Evolutionary conservation across 768 basidiomycete genomes (phyloP), one percentile per base, ranked within the genome.

Genomic region (Arthromyces matolae): DNA sequence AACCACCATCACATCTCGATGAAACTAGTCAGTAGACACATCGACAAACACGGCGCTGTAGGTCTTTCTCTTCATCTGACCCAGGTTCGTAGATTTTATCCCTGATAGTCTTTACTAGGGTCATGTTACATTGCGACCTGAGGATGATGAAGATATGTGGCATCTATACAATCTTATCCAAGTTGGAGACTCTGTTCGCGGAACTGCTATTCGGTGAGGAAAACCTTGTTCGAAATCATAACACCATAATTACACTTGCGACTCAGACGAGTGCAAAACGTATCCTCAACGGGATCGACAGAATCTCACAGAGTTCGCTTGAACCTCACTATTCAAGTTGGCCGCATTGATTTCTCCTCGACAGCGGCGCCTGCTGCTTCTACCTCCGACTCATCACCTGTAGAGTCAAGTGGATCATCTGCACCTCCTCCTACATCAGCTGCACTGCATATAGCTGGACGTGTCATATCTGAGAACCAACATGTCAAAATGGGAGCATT

Each of bases 121-220:
- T 14, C 81, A 93, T 78, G 89, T 96, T 52, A 91, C 83, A n/a
- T 75, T 97, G 36, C 83, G 91, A 39, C 94, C 95, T 4, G 93
- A 99, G 65, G 94, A 98, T 58, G 93, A 97, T 60, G 96, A 99
- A 69, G 96, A 99, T 66, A 96, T 99, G 88, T 99, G 95, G 94
- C 96, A 99, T 76, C 75, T 97, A 23, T 99, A 98, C 68, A 98
- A 99, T 71, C 75, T 99, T 47, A 96, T 99, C 45, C 81, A 89
- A 55, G 76, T 86, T 71, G 90, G 89, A 14, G 94, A 98, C 60
- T 71, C 81, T 48, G 84, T 98, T 35, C 79, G 92, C 53, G 91
- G 93, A 10, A 77, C 87, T 41, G 91, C 93, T 8, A 76, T 97
- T 50, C 81, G 93, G 81, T 86, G 56, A 56, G 77, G 52, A n/a